Base-by-base conservation (phyloP, 306 rosid genomes). In the Quercus suber region DNA sequence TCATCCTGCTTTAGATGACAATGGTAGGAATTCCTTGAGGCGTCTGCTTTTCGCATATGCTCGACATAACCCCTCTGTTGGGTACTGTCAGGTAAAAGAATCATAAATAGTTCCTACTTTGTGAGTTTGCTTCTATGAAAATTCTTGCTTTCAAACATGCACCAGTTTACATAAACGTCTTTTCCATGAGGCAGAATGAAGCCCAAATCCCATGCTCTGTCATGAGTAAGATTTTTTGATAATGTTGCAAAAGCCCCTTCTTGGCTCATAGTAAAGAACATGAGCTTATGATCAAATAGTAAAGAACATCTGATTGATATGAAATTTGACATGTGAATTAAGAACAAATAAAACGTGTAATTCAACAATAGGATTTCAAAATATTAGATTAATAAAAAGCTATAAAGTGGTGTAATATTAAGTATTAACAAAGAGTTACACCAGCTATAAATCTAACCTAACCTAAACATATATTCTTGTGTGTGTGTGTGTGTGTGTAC, bases 1-100 rank as follows among this genome's bases (percentile, higher is more conserved):
- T 35, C 96, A 93, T 88, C 99, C 98, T 86, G 99, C 99, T 78
- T 86, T 92, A 89, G 89, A 92, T 56, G 97, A 91, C 81, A 76
- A 90, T 82, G 99, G 98, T 43, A 88, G 98, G 78, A 78, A 88
- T 84, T 92, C 97, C 61, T 85, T 95, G 85, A 90, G 98, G 88
- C 98, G 98, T 76, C 83, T 95, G 76, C 92, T 95, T 75, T 59
- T 89, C 75, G 97, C 99, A 76, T 94, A 94, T 86, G 97, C 97
- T 86, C 90, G 90, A 18, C 97, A 92, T 87, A 94, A 94, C 80
- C 99, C 97, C 77, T 78, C 93, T 49, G 97, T 92, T 85, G 99
- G 99, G 58, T 94, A 94, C 77, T 92, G 97, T 82, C 99, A 94
- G 97, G 99, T 94, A 90, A 86, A 43, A 73, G 73, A 63, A 78